Base-by-base conservation (phyloP, 1,284 basidiomycete genomes). In the Austroboletus niveus region DNA sequence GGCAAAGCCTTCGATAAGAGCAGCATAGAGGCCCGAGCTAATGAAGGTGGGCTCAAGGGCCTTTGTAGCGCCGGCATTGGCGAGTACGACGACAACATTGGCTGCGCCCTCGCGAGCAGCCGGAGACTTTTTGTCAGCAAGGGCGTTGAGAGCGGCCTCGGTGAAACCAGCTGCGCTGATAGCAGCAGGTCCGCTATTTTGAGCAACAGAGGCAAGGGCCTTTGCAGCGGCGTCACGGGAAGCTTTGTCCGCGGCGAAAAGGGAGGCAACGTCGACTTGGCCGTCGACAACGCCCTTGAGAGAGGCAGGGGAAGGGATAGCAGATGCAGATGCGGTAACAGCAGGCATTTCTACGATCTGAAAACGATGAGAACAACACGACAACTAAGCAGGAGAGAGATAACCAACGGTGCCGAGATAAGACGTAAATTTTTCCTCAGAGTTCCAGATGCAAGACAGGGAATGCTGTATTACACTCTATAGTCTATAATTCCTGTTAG, bases 41-140 rank as follows among this genome's bases (percentile, higher is more conserved):
- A 94, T 73, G 76, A 98, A 90, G 72, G 77, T 75, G 41, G 95
- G 93, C 79, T 99, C 97, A 60, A 98, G 84, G 58, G 91, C 85
- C 73, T 84, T 87, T 64, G 87, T 77, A 54, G 91, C 89, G 61
- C 89, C 92, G 62, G 86, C 80, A 71, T 85, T 84, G 65, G 88
- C 80, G 72, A 93, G 78, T 55, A 85, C 76, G 54, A 75, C 70
- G 64, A 97, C 73, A 61, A 91, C 86, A 69, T 77, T 73, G 48
- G 86, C 87, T 45, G 90, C 92, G 58, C 87, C 90, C 75, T 96
- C 90, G 68, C 93, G 91, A 58, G 87, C 84, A 57, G 86, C 84
- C 43, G 87, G 85, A 11, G 86, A 89, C 76, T 92, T 92, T 85
- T 95, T 96, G 84, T 96, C 93, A 71, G 78, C 79, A 58, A 94